These are phyloP conservation scores for Abrus pulchellus DNA, from an alignment of 306 rosid genomes.

Conservation along the genomic window DNA sequence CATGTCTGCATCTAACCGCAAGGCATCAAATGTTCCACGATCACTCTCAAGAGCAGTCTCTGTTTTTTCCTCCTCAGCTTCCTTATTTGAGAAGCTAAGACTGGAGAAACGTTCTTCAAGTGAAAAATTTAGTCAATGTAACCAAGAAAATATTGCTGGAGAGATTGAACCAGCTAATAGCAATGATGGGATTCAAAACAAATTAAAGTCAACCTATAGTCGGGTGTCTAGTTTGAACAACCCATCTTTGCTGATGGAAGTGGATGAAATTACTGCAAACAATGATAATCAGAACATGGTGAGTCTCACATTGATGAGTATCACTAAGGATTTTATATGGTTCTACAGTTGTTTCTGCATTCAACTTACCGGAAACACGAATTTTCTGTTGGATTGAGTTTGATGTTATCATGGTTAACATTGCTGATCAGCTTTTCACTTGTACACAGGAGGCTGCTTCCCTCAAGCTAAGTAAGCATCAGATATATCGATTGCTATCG, in stretches of 20 bases:
- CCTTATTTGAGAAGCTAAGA: slow-evolving; percentile 83
- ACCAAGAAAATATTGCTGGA: slow-evolving; percentile 45
- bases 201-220: slow-evolving; percentile 65
- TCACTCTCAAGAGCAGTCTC: slow-evolving; percentile 90
- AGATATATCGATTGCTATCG: slow-evolving; percentile 76
- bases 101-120: slow-evolving; percentile 66
- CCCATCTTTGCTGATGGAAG: slow-evolving; percentile 45
- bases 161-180: slow-evolving; percentile 55
- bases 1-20: slow-evolving; percentile 53
- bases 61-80: slow-evolving; percentile 92
- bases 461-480: slow-evolving; percentile 81
- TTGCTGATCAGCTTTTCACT: slow-evolving; percentile 38
- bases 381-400: slow-evolving; percentile 24
- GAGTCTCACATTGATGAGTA: slow-evolving; percentile 54
- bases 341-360: slow-evolving; percentile 1
- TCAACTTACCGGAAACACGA: slow-evolving; percentile 16
- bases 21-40: slow-evolving; percentile 66
- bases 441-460: slow-evolving; percentile 61
- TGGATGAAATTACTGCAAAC: slow-evolving; percentile 52
- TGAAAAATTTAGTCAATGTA: slow-evolving; percentile 56
- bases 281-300: slow-evolving; percentile 61
- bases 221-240: slow-evolving; percentile 60
- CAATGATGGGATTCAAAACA: slow-evolving; percentile 59
- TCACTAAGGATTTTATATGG: slow-evolving; percentile 13
- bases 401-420: slow-evolving; percentile 30